These are phyloP conservation scores for Pleurotus cornucopiae DNA, from an alignment of 768 basidiomycete species.

Conservation along the genomic window DNA sequence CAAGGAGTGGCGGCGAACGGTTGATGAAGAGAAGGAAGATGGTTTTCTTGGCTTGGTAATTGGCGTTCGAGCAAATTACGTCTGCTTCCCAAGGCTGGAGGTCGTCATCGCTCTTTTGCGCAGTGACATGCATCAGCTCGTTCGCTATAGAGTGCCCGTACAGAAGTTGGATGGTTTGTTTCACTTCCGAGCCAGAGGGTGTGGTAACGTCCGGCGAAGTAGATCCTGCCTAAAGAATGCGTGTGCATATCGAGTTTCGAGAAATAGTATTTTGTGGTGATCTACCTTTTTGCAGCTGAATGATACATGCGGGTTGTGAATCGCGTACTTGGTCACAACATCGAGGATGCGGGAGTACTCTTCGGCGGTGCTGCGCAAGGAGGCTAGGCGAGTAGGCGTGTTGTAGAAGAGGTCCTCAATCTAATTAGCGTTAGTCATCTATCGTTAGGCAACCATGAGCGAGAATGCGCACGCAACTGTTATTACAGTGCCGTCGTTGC, in stretches of 20 bases:
- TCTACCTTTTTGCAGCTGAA: slow-evolving; percentile 90
- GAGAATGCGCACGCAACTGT: slow-evolving; percentile 39
- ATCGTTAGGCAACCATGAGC: neutral
- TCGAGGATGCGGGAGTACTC: slow-evolving; percentile 91
- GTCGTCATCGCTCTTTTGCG: slow-evolving; percentile 28
- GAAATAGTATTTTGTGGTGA: neutral
- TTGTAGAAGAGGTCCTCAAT: slow-evolving; percentile 97
- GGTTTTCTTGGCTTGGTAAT: slow-evolving; percentile 85
- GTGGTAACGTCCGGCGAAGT: slow-evolving; percentile 79
- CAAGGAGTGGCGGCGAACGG: slow-evolving; percentile 61
- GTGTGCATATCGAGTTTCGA: slow-evolving; percentile 7
- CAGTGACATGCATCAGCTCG: slow-evolving; percentile 54
- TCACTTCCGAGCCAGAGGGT: slow-evolving; percentile 57
- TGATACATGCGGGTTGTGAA: slow-evolving; percentile 86
- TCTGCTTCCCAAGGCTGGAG: slow-evolving; percentile 65
- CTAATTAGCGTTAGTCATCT: slow-evolving; percentile 32
- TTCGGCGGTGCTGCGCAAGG: slow-evolving; percentile 80
- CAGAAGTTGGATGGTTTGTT: slow-evolving; percentile 70
- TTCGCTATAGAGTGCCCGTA: slow-evolving; percentile 81
- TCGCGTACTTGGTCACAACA: slow-evolving; percentile 88
- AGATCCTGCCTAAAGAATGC: slow-evolving; percentile 54
- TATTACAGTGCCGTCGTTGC: slow-evolving; percentile 91
- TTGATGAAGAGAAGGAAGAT: slow-evolving; percentile 92
- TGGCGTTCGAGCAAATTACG: slow-evolving; percentile 78
- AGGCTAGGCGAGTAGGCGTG: slow-evolving; percentile 80